These are phyloP conservation scores for Jaminaea rosea DNA, from an alignment of 1,284 basidiomycete species.

Conservation along the genomic window DNA sequence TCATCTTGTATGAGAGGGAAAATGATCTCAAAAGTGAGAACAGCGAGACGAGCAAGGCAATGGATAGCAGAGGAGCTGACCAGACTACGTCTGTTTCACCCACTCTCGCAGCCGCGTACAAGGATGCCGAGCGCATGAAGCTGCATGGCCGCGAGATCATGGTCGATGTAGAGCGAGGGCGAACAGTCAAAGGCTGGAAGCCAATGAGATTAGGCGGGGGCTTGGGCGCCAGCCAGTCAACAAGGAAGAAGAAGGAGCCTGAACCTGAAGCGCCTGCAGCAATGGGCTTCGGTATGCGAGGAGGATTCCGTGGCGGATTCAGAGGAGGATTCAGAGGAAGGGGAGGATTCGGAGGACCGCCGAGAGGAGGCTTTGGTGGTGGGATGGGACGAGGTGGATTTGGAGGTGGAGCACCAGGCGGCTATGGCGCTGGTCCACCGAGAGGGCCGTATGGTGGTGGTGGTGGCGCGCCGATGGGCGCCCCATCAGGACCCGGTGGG, in stretches of 20 bases:
- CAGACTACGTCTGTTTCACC: neutral
- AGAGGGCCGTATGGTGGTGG: too few relatives aligned
- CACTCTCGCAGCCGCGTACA: slow-evolving; percentile 74
- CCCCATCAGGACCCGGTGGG: too few relatives aligned
- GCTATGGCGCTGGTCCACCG: neutral
- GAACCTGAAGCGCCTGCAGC: slow-evolving; percentile 6
- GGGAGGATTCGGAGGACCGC: neutral
- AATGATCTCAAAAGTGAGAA: slow-evolving; percentile 67
- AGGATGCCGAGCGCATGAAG: slow-evolving; percentile 94
- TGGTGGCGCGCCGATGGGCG: too few relatives aligned
- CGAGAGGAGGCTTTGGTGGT: neutral
- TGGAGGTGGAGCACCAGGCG: neutral
- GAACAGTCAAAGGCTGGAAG: slow-evolving; percentile 97
- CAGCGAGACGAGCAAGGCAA: neutral
- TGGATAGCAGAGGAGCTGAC: neutral
- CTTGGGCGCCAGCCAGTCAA: slow-evolving; percentile 66
- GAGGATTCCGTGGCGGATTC: slow-evolving; percentile 44
- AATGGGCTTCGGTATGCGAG: neutral
- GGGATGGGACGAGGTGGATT: neutral
- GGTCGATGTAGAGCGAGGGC: slow-evolving; percentile 94
- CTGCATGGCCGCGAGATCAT: slow-evolving; percentile 90
- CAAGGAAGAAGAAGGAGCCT: slow-evolving; percentile 47
- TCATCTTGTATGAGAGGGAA: slow-evolving; percentile 94
- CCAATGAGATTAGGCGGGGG: slow-evolving; percentile 89
- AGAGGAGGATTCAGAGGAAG: slow-evolving; percentile 43